Conservation (phyloP, 2,329 filamentous ascomycete species). For the Fusarium stilboides region DNA sequence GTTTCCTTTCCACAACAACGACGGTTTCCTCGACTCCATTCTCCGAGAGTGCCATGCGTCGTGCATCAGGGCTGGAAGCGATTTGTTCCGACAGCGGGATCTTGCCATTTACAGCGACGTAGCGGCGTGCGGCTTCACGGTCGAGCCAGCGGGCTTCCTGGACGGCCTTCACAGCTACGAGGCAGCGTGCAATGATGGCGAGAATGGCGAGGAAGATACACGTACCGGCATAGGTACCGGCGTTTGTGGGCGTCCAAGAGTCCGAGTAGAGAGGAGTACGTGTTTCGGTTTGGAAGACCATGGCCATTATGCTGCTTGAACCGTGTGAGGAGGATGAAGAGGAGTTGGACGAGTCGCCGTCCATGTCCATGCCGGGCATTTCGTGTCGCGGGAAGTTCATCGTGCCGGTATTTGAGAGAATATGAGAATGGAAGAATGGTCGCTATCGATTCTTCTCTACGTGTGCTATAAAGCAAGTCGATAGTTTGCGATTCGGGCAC, state of each 20-base stretch:
- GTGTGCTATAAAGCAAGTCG: not conserved
- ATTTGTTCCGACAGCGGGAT: constrained; percentile 71
- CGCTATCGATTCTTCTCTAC: not conserved
- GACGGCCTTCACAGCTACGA: constrained; percentile 80
- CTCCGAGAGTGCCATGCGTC: constrained; percentile 74
- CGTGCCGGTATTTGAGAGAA: not conserved
- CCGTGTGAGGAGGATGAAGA: constrained; percentile 34
- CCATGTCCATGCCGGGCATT: constrained; percentile 46
- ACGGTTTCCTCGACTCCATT: constrained; percentile 88
- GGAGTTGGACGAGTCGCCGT: constrained; percentile 29
- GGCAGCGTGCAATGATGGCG: constrained; percentile 75
- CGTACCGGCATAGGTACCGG: constrained; percentile 85
- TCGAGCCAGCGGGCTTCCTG: constrained; percentile 77
- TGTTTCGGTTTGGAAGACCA: constrained; percentile 73
- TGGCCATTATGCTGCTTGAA: constrained; percentile 58
- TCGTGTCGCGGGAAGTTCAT: constrained; percentile 49
- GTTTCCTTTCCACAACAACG: constrained; percentile 75
- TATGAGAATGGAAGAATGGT: not conserved
- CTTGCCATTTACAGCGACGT: constrained; percentile 80
- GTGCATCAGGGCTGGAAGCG: constrained; percentile 72
- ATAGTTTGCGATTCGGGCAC: not conserved
- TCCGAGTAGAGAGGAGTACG: constrained; percentile 70
- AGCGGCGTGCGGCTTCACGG: constrained; percentile 80
- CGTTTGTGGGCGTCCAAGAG: constrained; percentile 79
- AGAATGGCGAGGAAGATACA: constrained; percentile 92